Evolutionary conservation across 2,329 filamentous ascomycete species (phyloP), one percentile per base, ranked within the genome.

Genomic region (Colletotrichum sp.): DNA sequence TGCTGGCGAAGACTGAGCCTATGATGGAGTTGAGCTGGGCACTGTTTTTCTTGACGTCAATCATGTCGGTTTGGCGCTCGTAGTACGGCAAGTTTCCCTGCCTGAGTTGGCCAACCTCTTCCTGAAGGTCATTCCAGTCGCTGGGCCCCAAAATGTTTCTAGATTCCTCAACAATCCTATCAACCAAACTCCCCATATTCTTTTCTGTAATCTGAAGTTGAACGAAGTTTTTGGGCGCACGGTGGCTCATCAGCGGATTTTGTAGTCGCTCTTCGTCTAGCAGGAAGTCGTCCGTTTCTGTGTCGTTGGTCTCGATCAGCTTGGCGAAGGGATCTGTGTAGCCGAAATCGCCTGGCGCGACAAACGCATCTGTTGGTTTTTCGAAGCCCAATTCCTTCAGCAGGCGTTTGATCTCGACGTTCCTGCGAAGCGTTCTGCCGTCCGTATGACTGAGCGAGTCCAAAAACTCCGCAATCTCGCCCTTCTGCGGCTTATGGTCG

Each of bases 291-390:
- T 52, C 44, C 44, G 12, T 52, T 52, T 52, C n/a, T 52, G 44
- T 52, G 44, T 13, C 9, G 24, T 18, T 16, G 57, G 79, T 79
- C 13, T 68, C 77, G 66, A 82, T 81, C 21, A 85, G 78, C 6
- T 77, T 72, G 76, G 84, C 85, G 39, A 36, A 85, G 68, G 2
- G 77, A 52, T 75, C 60, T 18, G n/a, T n/a, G 24, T 76, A 78
- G 52, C 77, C 59, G 8, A 36, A 21, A 5, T 6, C 39, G 16
- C 28, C 32, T 15, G 28, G 21, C 18, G 7, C 16, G 8, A 36
- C 28, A 30, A 68, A 21, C 21, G n/a, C 15, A 12, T 55, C 36
- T 8, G 55, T 28, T 9, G 68, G 8, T n/a, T 68, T 62, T 10
- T 30, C 44, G 13, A 78, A 59, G 8, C 57, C 76, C 24, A 62